phyloP scores from a whole-genome alignment of 73 alveolate species.

The Uronychia binucleata region DNA sequence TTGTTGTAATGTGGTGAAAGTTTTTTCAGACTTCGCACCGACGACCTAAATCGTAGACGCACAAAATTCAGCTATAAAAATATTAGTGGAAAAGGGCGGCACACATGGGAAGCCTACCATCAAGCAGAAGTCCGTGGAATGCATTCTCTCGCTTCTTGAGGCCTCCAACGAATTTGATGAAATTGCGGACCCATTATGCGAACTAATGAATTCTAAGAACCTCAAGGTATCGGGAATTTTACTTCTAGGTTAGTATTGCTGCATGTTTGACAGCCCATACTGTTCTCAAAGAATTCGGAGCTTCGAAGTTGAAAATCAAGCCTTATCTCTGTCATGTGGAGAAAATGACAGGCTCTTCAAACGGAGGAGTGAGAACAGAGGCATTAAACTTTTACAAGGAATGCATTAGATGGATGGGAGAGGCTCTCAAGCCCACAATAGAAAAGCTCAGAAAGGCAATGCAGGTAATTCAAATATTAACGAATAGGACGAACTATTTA shows the following conservation, averaged over 20 bases:
- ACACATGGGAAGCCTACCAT: constrained; percentile 75
- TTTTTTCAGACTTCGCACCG: constrained; percentile 49
- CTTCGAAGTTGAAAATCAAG: constrained; percentile 66
- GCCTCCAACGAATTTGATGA: constrained; percentile 63
- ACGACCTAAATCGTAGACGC: constrained; percentile 22
- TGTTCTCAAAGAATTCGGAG: constrained; percentile 63
- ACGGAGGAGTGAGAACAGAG: constrained; percentile 63
- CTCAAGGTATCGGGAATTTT: constrained; percentile 31
- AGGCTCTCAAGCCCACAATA: constrained; percentile 52
- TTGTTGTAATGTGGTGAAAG: constrained; percentile 54
- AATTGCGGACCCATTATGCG: constrained; percentile 58
- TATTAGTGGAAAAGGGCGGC: constrained; percentile 70
- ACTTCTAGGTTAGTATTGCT: constrained; percentile 27
- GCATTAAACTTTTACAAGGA: constrained; percentile 78
- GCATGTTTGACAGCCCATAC: constrained; percentile 47
- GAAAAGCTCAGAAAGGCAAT: constrained; percentile 46
- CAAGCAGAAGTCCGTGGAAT: constrained; percentile 47
- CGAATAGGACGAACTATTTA: constrained; percentile 33
- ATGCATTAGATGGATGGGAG: constrained; percentile 78
- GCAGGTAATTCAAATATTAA: constrained; percentile 14
- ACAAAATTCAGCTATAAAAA: constrained; percentile 47
- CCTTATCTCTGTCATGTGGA: constrained; percentile 58
- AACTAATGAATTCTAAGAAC: constrained; percentile 54
- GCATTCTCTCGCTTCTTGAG: constrained; percentile 60
- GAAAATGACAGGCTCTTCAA: constrained; percentile 56